phyloP scores from a whole-genome alignment of 768 basidiomycete species.

The Hericium coralloides region DNA sequence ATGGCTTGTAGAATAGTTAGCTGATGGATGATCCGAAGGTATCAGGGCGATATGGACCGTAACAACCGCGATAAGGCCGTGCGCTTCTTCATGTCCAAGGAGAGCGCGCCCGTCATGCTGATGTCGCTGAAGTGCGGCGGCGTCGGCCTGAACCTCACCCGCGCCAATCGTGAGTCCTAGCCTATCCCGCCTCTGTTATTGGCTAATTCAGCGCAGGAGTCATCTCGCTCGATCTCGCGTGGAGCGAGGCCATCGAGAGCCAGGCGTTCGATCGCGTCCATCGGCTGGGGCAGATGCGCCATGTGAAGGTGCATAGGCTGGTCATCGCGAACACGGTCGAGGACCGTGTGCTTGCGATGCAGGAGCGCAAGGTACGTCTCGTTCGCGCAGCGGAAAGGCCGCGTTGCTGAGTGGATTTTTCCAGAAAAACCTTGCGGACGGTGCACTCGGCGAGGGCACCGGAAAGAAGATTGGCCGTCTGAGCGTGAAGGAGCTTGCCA shows the following conservation, averaged over 20 bases:
- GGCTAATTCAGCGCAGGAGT: slow-evolving; percentile 24
- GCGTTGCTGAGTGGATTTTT: neutral
- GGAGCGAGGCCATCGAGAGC: slow-evolving; percentile 54
- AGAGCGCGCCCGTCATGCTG: slow-evolving; percentile 49
- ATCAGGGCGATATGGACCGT: slow-evolving; percentile 53
- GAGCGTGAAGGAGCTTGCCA: neutral
- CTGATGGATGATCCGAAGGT: slow-evolving; percentile 24
- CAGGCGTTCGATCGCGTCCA: slow-evolving; percentile 47
- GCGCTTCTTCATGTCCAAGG: slow-evolving; percentile 49
- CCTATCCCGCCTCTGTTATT: neutral
- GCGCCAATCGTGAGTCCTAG: slow-evolving; percentile 39
- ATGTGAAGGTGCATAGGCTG: slow-evolving; percentile 45
- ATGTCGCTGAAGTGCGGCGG: slow-evolving; percentile 61
- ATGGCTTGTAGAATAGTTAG: neutral
- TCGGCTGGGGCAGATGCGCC: slow-evolving; percentile 37
- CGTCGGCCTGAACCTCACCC: slow-evolving; percentile 45
- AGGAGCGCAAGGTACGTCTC: slow-evolving; percentile 43
- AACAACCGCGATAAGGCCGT: slow-evolving; percentile 45
- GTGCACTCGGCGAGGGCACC: slow-evolving; percentile 51
- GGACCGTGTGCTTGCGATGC: slow-evolving; percentile 58
- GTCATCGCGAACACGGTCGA: slow-evolving; percentile 57
- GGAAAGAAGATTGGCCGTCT: slow-evolving; percentile 48
- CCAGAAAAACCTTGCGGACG: slow-evolving; percentile 47
- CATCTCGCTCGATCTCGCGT: slow-evolving; percentile 53
- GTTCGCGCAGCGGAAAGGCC: too few relatives aligned